Base-by-base conservation (phyloP, 352 stramenopile genomes). In the Detonula confervacea region DNA sequence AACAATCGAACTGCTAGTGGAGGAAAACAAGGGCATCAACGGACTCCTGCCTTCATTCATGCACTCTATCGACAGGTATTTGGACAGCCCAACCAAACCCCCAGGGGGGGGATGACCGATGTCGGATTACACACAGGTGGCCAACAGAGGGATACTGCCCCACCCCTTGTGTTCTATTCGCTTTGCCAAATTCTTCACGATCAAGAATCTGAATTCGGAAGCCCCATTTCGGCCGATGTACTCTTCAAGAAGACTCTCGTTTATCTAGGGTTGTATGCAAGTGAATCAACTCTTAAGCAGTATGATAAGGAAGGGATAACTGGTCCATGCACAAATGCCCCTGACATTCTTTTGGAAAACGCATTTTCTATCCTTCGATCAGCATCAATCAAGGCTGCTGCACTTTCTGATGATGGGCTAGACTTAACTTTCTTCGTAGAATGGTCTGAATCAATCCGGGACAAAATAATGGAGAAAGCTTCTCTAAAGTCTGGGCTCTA, bases 111-210 rank as follows among this genome's bases (percentile, higher is more conserved):
- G 25, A 73, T 72, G 39, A 82, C 77, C 27, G 77, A 85, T 75
- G 70, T 81, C 5, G 77, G 77, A 29, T 27, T 85, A n/a, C 77
- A 85, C 29, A 85, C 77, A 16, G 77, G 77, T 22, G 71, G 63
- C 0, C 35, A 64, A 33, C 12, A 52, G 20, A 24, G 55, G 14
- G 49, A 56, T 1, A 84, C 76, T 20, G 16, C 69, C 42, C 62
- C 46, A 42, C 76, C 76, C 33, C 27, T 80, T 29, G 63, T 80
- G n/a, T 62, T 18, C 64, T 39, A 47, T 54, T 24, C 46, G 12
- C 56, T 83, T 0, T 42, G 12, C 24, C 67, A 83, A 83, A 7
- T 22, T 12, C 51, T 83, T 46, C 18, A 37, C n/a, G 46, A 80
- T 5, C 35, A 42, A 24, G 44, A 56, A 44, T 14, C n/a, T 42